These are phyloP conservation scores for Leptomonas seymouri DNA, from an alignment of 208 protist species.

Conservation along the genomic window DNA sequence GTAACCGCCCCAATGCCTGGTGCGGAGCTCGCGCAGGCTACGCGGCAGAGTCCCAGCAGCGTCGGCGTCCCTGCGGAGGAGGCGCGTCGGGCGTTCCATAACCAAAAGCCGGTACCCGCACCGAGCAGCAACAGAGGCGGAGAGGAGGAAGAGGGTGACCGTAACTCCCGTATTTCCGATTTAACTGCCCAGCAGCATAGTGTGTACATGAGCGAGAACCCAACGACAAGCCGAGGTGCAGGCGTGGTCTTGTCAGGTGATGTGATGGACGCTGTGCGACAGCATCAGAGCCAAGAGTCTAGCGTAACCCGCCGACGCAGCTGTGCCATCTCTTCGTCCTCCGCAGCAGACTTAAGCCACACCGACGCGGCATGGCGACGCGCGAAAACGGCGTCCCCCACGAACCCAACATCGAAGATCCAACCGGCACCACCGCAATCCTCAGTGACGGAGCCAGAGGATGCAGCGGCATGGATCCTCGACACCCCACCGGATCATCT, in stretches of 20 bases:
- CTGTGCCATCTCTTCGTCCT: not conserved
- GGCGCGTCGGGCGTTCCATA: not conserved
- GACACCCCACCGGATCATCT: conserved; percentile 33
- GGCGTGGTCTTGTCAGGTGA: not conserved
- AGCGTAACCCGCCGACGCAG: not conserved
- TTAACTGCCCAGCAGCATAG: not conserved
- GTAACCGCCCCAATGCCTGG: conserved; percentile 38
- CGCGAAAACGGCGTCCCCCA: not conserved
- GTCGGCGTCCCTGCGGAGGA: conserved; percentile 23
- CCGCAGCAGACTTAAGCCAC: not conserved
- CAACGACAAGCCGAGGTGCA: not conserved
- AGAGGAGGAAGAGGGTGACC: not conserved
- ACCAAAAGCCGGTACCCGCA: not conserved
- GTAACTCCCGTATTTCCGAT: not conserved
- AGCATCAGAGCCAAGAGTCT: not conserved
- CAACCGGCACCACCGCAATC: not conserved
- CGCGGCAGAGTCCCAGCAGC: conserved; percentile 10
- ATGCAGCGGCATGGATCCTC: conserved; percentile 4
- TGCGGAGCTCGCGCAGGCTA: conserved; percentile 10
- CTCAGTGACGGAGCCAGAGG: not conserved
- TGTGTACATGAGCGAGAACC: conserved; percentile 25
- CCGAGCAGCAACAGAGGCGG: not conserved
- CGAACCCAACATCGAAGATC: not conserved
- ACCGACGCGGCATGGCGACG: conserved; percentile 14
- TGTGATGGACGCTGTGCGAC: conserved; percentile 19